Evolutionary conservation across 495 filamentous ascomycete genomes (phyloP).

Genomic region (Chlorociboria aeruginascens): DNA sequence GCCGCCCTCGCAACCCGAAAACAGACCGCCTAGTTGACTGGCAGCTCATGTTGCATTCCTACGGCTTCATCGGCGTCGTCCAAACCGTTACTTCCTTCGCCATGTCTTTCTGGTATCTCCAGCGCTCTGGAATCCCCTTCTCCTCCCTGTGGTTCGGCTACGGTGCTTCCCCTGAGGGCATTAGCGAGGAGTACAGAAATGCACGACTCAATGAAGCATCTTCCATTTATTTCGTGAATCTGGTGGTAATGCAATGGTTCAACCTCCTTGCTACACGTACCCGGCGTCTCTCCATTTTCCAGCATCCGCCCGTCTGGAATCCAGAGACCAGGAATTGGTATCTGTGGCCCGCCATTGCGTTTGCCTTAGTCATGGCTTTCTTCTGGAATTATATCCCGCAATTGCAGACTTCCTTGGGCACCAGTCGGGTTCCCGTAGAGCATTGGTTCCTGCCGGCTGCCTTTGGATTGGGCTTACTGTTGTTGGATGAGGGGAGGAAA

Average conservation of each 20-base stretch:
- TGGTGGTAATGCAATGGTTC: conserved; percentile 68
- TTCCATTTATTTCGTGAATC: conserved; percentile 61
- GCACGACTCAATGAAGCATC: conserved; percentile 43
- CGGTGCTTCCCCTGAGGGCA: conserved; percentile 30
- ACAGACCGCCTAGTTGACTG: conserved; percentile 54
- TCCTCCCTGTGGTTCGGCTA: conserved; percentile 46
- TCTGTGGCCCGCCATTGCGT: conserved; percentile 51
- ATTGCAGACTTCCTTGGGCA: conserved; percentile 41
- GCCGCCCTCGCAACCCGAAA: conserved; percentile 44
- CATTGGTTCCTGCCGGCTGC: conserved; percentile 55
- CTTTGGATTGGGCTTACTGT: conserved; percentile 47
- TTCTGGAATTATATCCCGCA: conserved; percentile 50
- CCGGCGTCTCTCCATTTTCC: conserved; percentile 50
- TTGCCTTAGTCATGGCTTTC: conserved; percentile 49
- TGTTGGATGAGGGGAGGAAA: conserved; percentile 48
- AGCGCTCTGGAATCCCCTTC: conserved; percentile 47
- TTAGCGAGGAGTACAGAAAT: conserved; percentile 35
- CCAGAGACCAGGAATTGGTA: conserved; percentile 45
- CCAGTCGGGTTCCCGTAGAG: conserved; percentile 45
- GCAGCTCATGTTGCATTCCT: conserved; percentile 50
- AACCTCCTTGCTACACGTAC: conserved; percentile 54
- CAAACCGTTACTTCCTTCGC: conserved; percentile 47
- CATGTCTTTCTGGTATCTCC: conserved; percentile 55
- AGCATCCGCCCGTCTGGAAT: conserved; percentile 49
- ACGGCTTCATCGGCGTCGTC: conserved; percentile 49